Evolutionary conservation across 139 green algal species (phyloP).

Genomic region (Volvox reticuliferus): DNA sequence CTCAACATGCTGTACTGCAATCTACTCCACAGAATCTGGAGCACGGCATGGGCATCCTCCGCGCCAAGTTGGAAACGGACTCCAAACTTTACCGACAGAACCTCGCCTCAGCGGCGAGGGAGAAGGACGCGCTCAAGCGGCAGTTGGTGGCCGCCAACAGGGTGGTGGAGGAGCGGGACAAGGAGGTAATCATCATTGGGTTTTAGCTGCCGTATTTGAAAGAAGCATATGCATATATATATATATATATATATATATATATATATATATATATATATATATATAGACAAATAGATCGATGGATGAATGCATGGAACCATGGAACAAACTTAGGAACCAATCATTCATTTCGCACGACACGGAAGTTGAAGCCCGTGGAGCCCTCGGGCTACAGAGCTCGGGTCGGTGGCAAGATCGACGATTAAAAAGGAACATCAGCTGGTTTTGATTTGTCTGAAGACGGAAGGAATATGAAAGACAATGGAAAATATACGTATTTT

Average conservation of each 20-base stretch:
- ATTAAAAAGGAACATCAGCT: not conserved
- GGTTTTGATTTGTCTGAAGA: not conserved
- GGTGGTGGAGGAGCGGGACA: conserved; percentile 24
- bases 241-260: too few relatives aligned
- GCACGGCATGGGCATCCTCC: conserved; percentile 33
- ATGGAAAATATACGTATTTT: too few relatives aligned
- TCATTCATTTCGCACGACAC: too few relatives aligned
- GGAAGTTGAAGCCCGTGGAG: too few relatives aligned
- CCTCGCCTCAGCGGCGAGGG: conserved; percentile 30
- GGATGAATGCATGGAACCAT: too few relatives aligned
- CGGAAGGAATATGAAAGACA: too few relatives aligned
- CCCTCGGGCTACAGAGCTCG: too few relatives aligned
- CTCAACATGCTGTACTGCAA: not conserved
- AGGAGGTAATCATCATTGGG: not conserved
- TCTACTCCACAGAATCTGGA: conserved; percentile 19
- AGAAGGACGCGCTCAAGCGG: conserved; percentile 48
- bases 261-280: too few relatives aligned
- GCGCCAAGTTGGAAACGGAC: conserved; percentile 36
- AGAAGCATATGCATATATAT: too few relatives aligned
- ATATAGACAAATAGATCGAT: too few relatives aligned
- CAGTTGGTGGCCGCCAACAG: conserved; percentile 11
- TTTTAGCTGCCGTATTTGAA: not conserved
- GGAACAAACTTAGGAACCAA: too few relatives aligned
- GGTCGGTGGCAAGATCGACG: too few relatives aligned
- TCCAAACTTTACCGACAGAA: conserved; percentile 34